Conservation (phyloP, 2,329 filamentous ascomycete genomes). For the Venturia aucupariae region DNA sequence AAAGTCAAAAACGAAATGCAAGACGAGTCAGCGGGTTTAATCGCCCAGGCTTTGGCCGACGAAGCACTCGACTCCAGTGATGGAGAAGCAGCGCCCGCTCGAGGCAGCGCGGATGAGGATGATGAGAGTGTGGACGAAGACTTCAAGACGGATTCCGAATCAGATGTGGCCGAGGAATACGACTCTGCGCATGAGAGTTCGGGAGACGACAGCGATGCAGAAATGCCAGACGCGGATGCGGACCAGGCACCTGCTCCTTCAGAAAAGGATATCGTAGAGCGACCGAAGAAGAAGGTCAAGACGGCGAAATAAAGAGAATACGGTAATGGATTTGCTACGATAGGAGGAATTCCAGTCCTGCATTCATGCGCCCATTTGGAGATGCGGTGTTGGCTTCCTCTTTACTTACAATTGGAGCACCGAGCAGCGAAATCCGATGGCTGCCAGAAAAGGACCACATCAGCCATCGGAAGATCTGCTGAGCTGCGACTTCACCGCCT, state of each 20-base stretch:
- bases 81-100: conserved; percentile 61
- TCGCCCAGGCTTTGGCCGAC: conserved; percentile 75
- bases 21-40: conserved; percentile 62
- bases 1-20: conserved; percentile 98
- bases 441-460: not conserved
- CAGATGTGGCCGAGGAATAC: conserved; percentile 91
- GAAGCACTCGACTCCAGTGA: conserved; percentile 78
- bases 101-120: conserved; percentile 91
- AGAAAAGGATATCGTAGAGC: conserved; percentile 41
- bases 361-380: not conserved
- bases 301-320: conserved; percentile 21
- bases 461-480: not conserved
- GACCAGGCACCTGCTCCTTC: conserved; percentile 22
- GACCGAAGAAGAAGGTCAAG: conserved; percentile 59
- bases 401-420: not conserved
- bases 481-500: not conserved
- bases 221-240: conserved; percentile 45
- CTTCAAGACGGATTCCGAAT: conserved; percentile 86
- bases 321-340: not conserved
- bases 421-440: not conserved
- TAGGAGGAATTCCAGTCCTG: not conserved
- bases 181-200: conserved; percentile 86
- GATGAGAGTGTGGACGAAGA: conserved; percentile 94
- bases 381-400: not conserved
- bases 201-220: conserved; percentile 58